Conservation (phyloP, 805 yeast species). For the Starmerella stigmatis region DNA sequence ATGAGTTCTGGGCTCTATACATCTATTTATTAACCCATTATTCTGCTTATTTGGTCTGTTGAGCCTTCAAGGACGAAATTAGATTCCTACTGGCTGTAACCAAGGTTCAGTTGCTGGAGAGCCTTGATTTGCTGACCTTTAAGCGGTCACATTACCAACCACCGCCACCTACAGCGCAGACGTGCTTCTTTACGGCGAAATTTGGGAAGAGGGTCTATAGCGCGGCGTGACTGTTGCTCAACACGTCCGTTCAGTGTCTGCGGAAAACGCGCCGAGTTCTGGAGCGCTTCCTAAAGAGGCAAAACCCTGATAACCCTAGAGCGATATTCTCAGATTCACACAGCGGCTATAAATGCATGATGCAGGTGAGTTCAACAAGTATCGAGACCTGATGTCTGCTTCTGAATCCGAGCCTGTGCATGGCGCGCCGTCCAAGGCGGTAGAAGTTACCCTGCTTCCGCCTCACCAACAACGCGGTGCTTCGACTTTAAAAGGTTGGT, state of each 20-base stretch:
- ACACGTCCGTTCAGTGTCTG: no score
- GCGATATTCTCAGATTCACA: not conserved
- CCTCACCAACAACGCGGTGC: not conserved
- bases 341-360: not conserved
- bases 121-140: not conserved
- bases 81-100: no score
- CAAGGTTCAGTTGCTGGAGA: no score
- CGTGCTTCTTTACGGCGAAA: no score
- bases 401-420: not conserved
- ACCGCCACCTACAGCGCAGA: no score
- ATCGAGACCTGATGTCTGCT: not conserved
- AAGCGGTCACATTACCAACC: not conserved
- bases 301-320: constrained; percentile 1
- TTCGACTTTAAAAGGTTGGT: constrained; percentile 3
- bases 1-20: no score
- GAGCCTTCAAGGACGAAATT: no score
- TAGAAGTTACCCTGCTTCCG: not conserved
- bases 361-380: not conserved
- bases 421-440: not conserved
- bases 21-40: no score
- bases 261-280: not conserved
- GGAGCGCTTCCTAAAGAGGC: constrained; percentile 5
- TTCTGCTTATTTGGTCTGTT: no score
- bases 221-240: no score
- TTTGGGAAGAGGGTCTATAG: no score